Conservation (phyloP, 768 basidiomycete genomes). For the Vararia minispora region DNA sequence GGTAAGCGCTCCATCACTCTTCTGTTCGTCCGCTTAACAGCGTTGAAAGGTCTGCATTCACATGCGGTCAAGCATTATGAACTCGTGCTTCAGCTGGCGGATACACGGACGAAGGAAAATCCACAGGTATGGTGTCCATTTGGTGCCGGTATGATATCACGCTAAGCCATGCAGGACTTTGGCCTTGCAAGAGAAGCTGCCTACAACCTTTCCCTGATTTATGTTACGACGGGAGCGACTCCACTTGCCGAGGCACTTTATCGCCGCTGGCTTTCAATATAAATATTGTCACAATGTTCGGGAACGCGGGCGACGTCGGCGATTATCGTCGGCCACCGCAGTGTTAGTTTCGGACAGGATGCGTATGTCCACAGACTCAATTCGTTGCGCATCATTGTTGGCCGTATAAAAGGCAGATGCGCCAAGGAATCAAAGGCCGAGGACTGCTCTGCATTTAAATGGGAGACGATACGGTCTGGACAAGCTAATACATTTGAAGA, state of each 20-base stretch:
- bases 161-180: constrained; percentile 25
- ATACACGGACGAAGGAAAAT: constrained; percentile 25
- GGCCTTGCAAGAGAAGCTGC: constrained; percentile 68
- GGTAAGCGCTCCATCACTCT: constrained; percentile 32
- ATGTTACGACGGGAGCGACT: constrained; percentile 65
- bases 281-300: too few species aligned
- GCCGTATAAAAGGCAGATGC: too few species aligned
- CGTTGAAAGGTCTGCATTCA: constrained; percentile 53
- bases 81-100: constrained; percentile 52
- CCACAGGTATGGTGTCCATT: constrained; percentile 20
- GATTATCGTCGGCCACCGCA: too few species aligned
- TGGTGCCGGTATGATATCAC: not conserved
- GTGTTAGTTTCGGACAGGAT: too few species aligned
- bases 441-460: too few species aligned
- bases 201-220: constrained; percentile 80
- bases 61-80: constrained; percentile 84
- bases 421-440: too few species aligned
- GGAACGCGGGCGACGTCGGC: too few species aligned
- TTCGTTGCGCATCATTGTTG: too few species aligned
- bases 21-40: not conserved
- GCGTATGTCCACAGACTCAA: too few species aligned
- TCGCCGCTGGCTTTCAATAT: constrained; percentile 75
- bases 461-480: too few species aligned
- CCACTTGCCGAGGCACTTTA: constrained; percentile 61
- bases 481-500: too few species aligned